Conservation (phyloP, 805 yeast species). For the Debaryomyces hansenii region DNA sequence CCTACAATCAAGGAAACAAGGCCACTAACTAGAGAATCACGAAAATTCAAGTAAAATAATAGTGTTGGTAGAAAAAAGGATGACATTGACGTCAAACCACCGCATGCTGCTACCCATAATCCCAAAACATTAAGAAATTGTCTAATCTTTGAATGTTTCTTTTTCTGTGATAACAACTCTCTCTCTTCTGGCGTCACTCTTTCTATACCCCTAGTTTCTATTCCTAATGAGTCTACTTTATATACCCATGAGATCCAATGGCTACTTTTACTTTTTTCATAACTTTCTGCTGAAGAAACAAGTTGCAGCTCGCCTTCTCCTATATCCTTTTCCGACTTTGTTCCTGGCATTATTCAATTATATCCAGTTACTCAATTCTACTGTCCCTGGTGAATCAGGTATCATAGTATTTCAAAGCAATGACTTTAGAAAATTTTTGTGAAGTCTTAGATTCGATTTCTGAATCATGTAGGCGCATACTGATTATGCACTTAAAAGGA, state of each 20-base stretch:
- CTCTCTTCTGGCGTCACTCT: constrained; percentile 31
- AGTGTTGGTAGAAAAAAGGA: constrained; percentile 35
- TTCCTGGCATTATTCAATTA: too few species aligned
- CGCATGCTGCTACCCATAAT: constrained; percentile 40
- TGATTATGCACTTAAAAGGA: not conserved
- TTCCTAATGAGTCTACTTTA: constrained; percentile 26
- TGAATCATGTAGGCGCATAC: not conserved
- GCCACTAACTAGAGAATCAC: constrained; percentile 30
- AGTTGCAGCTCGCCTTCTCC: not conserved
- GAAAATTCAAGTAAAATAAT: constrained; percentile 24
- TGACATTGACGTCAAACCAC: constrained; percentile 39
- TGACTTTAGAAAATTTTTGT: too few species aligned
- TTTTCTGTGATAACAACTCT: constrained; percentile 5
- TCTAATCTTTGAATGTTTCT: constrained; percentile 7
- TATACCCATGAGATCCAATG: constrained; percentile 14
- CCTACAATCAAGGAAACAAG: constrained; percentile 29
- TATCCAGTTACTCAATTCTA: too few species aligned
- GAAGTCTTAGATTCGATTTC: too few species aligned
- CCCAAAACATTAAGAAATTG: constrained; percentile 33
- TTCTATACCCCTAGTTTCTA: constrained; percentile 37
- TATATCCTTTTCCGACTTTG: too few species aligned
- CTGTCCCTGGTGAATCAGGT: too few species aligned
- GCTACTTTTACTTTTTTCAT: not conserved
- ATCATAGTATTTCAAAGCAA: too few species aligned
- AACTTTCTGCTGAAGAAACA: not conserved